phyloP scores from a whole-genome alignment of 352 stramenopile genomes.

The Phytopythium boreale region DNA sequence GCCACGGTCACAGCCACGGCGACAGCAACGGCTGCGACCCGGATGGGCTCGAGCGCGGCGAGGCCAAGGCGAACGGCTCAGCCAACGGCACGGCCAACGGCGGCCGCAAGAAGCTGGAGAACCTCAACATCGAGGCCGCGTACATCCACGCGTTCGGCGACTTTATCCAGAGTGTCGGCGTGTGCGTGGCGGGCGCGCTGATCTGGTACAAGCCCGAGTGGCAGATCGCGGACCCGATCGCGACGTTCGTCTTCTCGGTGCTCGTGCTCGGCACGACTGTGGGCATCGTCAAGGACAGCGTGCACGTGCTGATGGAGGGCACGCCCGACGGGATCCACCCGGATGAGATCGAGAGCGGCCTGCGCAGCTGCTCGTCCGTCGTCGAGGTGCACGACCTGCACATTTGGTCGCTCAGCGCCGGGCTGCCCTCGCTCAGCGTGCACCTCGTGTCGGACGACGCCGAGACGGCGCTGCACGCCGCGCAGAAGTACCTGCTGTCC shows the following conservation, averaged over 20 bases:
- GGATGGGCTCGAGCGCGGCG: conserved; percentile 26
- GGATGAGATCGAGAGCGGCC: conserved; percentile 77
- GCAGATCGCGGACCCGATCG: conserved; percentile 96
- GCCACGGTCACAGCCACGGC: conserved; percentile 24
- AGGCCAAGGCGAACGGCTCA: not conserved
- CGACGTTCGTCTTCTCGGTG: conserved; percentile 97
- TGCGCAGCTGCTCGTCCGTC: conserved; percentile 83
- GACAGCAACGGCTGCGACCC: conserved; percentile 17
- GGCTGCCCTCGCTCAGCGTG: conserved; percentile 88
- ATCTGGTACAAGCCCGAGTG: conserved; percentile 97
- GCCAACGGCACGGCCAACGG: conserved; percentile 16
- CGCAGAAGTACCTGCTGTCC: conserved; percentile 69
- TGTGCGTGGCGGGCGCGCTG: conserved; percentile 93
- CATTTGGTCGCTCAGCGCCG: conserved; percentile 96
- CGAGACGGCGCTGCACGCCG: conserved; percentile 59
- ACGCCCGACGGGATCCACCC: conserved; percentile 90
- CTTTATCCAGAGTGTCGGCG: conserved; percentile 95
- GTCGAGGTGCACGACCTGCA: conserved; percentile 96
- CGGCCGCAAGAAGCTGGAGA: conserved; percentile 61
- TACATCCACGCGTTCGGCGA: conserved; percentile 98
- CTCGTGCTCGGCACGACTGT: conserved; percentile 94
- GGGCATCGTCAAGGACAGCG: conserved; percentile 87
- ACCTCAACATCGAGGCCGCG: conserved; percentile 95
- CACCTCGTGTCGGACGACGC: conserved; percentile 84
- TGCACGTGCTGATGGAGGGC: conserved; percentile 96